A percentile compares a stretch with the other conserved stretches of the same genome.
Conservation (phyloP, 1,139 yeast species). For the Pichia sp. region DNA sequence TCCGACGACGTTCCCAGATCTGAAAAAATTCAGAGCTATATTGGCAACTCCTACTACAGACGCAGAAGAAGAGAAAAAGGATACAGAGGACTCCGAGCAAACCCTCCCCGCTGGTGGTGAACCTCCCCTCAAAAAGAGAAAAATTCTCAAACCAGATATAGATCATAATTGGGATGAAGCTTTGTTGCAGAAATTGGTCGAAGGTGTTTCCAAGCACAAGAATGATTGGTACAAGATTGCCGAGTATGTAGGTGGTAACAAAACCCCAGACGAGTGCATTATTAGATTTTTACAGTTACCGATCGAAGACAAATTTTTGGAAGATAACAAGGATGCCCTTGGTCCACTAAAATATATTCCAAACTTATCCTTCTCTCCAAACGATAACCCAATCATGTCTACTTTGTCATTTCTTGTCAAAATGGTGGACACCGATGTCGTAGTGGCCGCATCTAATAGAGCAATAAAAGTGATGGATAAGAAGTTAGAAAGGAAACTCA, state of each 20-base stretch:
- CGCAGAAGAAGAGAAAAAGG: background rate
- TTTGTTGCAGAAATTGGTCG: conserved; percentile 54
- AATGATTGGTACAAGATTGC: conserved; percentile 79
- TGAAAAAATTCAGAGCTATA: conserved; percentile 52
- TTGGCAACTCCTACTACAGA: conserved; percentile 24
- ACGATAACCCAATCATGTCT: conserved; percentile 89
- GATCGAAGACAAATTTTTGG: conserved; percentile 68
- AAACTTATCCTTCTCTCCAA: conserved; percentile 75
- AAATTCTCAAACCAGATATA: conserved; percentile 34
- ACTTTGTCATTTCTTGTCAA: conserved; percentile 84
- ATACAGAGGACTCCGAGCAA: background rate
- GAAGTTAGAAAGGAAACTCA: conserved; percentile 39
- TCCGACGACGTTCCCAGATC: conserved; percentile 51
- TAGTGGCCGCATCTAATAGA: conserved; percentile 71
- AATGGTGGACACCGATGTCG: conserved; percentile 81
- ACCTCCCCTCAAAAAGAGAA: conserved; percentile 39
- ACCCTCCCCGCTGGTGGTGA: conserved; percentile 5
- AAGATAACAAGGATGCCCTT: conserved; percentile 43
- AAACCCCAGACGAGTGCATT: conserved; percentile 78
- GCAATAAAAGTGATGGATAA: conserved; percentile 60
- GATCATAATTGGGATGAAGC: conserved; percentile 62
- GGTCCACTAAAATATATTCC: conserved; percentile 83
- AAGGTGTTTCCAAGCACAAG: conserved; percentile 55
- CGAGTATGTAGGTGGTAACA: conserved; percentile 52
- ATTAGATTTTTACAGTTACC: conserved; percentile 76